Percentiles rank a stretch among this genome's conserved stretches.
These are phyloP conservation scores for Dactylellina cionopaga DNA, from an alignment of 2,329 filamentous ascomycete genomes.

Conservation along the genomic window DNA sequence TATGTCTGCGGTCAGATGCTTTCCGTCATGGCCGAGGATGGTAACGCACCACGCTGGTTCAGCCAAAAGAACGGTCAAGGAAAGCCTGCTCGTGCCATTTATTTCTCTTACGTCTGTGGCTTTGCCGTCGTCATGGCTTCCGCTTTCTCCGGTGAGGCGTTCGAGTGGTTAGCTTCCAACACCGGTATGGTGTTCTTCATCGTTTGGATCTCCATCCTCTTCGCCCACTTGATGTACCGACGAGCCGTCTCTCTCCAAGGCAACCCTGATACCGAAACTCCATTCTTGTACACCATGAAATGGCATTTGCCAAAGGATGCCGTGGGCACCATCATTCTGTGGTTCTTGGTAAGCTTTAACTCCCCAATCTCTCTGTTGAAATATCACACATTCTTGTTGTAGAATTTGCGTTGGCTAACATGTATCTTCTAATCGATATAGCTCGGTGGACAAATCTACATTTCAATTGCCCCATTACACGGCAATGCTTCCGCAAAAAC, in stretches of 20 bases:
- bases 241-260: slow-evolving; percentile 27
- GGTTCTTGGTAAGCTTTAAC: slow-evolving; percentile 47
- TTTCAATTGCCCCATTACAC: slow-evolving; percentile 47
- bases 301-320: slow-evolving; percentile 39
- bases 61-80: slow-evolving; percentile 30
- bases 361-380: too few species aligned
- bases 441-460: slow-evolving; percentile 52
- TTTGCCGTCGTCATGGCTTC: slow-evolving; percentile 34
- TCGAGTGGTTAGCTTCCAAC: slow-evolving; percentile 46
- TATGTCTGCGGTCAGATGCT: slow-evolving; percentile 50
- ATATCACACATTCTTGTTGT: slow-evolving; percentile 4
- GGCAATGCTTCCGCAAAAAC: slow-evolving; percentile 18
- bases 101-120: slow-evolving; percentile 30
- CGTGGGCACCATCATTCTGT: slow-evolving; percentile 28
- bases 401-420: slow-evolving; percentile 33
- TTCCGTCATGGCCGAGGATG: slow-evolving; percentile 44
- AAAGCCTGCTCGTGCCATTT: slow-evolving; percentile 45
- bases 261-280: slow-evolving; percentile 30
- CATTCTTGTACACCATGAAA: slow-evolving; percentile 46
- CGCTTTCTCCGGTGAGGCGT: slow-evolving; percentile 37
- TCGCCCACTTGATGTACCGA: slow-evolving; percentile 38
- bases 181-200: slow-evolving; percentile 53
- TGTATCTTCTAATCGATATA: slow-evolving; percentile 24
- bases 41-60: slow-evolving; percentile 40
- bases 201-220: slow-evolving; percentile 47